Base-by-base conservation (phyloP, 2,329 filamentous ascomycete genomes). In the Phoma sp. region DNA sequence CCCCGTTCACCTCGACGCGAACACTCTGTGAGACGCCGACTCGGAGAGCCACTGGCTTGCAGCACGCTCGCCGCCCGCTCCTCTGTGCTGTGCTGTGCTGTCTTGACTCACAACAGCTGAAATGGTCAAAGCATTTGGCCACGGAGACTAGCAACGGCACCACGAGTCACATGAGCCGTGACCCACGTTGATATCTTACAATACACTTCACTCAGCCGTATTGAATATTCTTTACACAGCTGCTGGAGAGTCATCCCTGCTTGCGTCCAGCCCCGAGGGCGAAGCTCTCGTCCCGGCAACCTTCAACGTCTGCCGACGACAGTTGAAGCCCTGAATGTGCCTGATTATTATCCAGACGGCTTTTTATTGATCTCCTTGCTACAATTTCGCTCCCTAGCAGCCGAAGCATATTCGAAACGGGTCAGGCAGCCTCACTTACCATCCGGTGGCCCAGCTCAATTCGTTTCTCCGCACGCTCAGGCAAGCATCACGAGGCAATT, bases 161-260 rank as follows among this genome's bases (percentile, higher is more conserved):
- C 30, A 25, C 9, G 23, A 40, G 48, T 51, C 48, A 52, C 49
- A 36, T 42, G 50, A 47, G 50, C 49, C 23, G 4, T 27, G 25
- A 18, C 24, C 39, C 42, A 22, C 29, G 29, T 14, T 29, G 39
- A 29, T 37, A 45, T 55, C 22, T 44, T 61, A 66, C 58, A 60
- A 59, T 67, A 71, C 68, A 53, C 57, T 52, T 64, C 22, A 61
- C 53, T 71, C 66, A 71, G 63, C 66, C 42, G 61, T 67, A 50
- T 56, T 55, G 36, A 58, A 61, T 30, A 11, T 54, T 41, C 45
- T 25, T 50, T 44, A 38, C 42, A 24, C 7, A 2, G 24, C 22
- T 22, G 24, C 33, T 25, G 24, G 41, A 55, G 52, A 53, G 56
- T 46, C 55, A 52, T 53, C 60, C 55, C 52, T 55, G 54, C 52